phyloP scores from a whole-genome alignment of 495 filamentous ascomycete species.

The Ramalina peruviana region DNA sequence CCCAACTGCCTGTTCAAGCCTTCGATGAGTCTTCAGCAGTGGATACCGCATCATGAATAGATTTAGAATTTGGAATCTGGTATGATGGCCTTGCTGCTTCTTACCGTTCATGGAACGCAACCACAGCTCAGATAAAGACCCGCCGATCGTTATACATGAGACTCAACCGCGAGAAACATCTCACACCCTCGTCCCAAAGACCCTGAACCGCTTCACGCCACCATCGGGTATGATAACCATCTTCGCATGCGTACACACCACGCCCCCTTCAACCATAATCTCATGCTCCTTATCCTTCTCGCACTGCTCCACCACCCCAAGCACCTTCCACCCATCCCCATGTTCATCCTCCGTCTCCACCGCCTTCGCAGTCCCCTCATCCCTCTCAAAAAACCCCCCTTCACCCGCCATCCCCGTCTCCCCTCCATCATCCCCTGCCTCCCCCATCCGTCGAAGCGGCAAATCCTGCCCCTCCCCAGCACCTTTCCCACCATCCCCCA shows the following conservation, averaged over 20 bases:
- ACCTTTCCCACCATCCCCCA: slow-evolving; percentile 39
- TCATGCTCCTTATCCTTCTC: slow-evolving; percentile 75
- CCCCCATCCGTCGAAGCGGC: slow-evolving; percentile 45
- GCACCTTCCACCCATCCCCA: slow-evolving; percentile 47
- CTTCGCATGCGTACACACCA: slow-evolving; percentile 65
- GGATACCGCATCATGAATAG: no score
- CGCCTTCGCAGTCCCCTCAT: slow-evolving; percentile 6
- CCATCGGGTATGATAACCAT: slow-evolving; percentile 86
- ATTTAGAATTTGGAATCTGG: no score
- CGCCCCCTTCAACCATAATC: slow-evolving; percentile 37
- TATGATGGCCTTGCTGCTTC: no score
- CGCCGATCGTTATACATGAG: no score
- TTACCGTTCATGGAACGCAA: no score
- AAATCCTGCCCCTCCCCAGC: slow-evolving; percentile 41
- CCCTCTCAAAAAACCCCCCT: slow-evolving; percentile 11
- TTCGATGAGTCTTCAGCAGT: no score
- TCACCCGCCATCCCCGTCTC: slow-evolving; percentile 39
- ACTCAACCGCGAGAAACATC: neutral
- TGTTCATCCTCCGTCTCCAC: slow-evolving; percentile 40
- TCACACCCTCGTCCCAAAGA: slow-evolving; percentile 51
- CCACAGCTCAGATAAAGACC: no score
- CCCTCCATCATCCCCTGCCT: slow-evolving; percentile 54
- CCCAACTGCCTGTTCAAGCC: no score
- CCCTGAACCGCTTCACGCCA: slow-evolving; percentile 74
- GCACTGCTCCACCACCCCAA: slow-evolving; percentile 52